Base-by-base conservation (phyloP, 2,329 filamentous ascomycete genomes). In the Simplicillium sp. region DNA sequence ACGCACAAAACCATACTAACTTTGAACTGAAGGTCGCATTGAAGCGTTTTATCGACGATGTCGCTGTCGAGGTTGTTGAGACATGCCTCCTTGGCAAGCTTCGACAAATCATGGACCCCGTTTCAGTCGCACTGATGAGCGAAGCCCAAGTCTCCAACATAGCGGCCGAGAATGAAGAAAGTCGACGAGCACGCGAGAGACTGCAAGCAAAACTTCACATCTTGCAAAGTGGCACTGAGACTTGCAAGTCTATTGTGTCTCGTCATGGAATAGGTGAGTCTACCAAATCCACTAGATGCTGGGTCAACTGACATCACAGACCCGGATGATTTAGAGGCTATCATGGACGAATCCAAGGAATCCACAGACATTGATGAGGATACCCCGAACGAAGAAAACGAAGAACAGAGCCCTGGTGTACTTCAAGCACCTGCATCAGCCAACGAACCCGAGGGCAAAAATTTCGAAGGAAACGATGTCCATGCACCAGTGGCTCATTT, bases 11-110 rank as follows among this genome's bases (percentile, higher is more conserved):
- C 15, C 15, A 16, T 35, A 11, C 8, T 35, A 13, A 16, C 15
- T 35, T 11, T 8, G 9, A 16, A 35, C 11, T n/a, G 6, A 13
- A 54, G 53, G 43, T 50, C 15, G 52, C 50, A 3, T 25, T 43
- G 13, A 49, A 48, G 15, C 48, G 46, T 3, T 48, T 52, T 29
- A 40, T 48, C 8, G 51, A 52, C 37, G 49, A 51, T 34, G 40
- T 56, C 11, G 48, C 51, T 6, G 47, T 53, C 2, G 46, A 55
- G 13, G 48, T 52, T 1, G 48, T 56, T 15, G 55, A 57, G 33
- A 42, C 36, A 2, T 39, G 43, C 7, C 41, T 56, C 2, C 16
- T 57, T 1, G 14, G 34, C 2, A 43, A 48, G 9, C 44, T 57
- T 11, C 40, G 39, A 2, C 17, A 41, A 3, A 37, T 57, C 1